These are phyloP conservation scores for Xylaria multiplex DNA, from an alignment of 2,329 filamentous ascomycete genomes.

Conservation along the genomic window DNA sequence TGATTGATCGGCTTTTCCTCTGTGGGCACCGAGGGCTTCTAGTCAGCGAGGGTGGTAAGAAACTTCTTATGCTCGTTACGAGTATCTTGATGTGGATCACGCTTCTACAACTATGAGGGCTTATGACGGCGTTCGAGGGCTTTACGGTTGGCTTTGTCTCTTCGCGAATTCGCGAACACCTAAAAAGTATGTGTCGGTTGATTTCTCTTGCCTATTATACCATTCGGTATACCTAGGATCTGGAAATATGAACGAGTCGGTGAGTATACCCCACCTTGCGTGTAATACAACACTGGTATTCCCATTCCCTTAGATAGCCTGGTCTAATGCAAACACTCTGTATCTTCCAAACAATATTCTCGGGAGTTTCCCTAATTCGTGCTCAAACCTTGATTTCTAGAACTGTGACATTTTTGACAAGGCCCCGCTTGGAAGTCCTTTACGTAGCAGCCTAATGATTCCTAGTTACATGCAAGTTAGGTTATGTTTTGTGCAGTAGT, in stretches of 20 bases:
- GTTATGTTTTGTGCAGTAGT: background rate
- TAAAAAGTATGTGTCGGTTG: constrained; percentile 26
- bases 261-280: constrained; percentile 43
- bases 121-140: constrained; percentile 50
- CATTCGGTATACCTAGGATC: constrained; percentile 13
- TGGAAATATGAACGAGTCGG: constrained; percentile 33
- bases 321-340: constrained; percentile 20
- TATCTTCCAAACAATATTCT: background rate
- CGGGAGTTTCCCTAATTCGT: constrained; percentile 3
- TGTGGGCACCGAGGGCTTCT: constrained; percentile 51
- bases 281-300: constrained; percentile 23
- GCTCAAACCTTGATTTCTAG: background rate
- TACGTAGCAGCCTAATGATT: background rate
- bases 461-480: background rate
- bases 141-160: constrained; percentile 34
- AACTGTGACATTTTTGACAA: background rate
- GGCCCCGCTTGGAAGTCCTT: background rate
- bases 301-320: constrained; percentile 24
- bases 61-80: constrained; percentile 44
- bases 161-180: constrained; percentile 13
- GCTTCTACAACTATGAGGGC: constrained; percentile 48
- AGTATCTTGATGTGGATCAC: constrained; percentile 48
- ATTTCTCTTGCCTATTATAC: constrained; percentile 14
- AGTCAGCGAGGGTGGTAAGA: constrained; percentile 48
- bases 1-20: constrained; percentile 48